phyloP scores from a whole-genome alignment of 768 basidiomycete genomes.

The Crassisporium funariophilum region DNA sequence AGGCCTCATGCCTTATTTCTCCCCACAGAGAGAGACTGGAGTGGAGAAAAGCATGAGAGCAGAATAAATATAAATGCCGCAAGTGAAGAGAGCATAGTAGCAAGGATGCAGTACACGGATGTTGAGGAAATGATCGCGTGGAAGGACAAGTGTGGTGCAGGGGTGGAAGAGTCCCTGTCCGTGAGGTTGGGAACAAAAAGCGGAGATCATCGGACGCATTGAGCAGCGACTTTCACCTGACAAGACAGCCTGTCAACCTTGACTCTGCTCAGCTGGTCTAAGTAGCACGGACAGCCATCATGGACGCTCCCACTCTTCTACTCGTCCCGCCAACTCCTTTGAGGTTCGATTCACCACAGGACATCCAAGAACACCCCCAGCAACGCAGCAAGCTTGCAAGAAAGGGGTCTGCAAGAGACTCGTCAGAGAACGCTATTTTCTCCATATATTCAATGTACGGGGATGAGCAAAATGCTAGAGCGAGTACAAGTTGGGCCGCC shows the following conservation, averaged over 20 bases:
- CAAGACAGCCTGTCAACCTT: too few species aligned
- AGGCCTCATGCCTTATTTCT: too few species aligned
- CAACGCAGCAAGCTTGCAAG: constrained; percentile 21
- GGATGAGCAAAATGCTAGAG: constrained; percentile 43
- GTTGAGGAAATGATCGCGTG: background rate
- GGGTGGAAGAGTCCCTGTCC: too few species aligned
- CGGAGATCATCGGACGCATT: background rate
- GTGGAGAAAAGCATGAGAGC: too few species aligned
- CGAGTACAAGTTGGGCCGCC: constrained; percentile 51
- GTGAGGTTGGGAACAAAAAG: background rate
- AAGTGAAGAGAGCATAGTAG: too few species aligned
- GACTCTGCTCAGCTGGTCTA: too few species aligned
- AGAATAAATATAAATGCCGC: too few species aligned
- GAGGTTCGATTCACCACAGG: constrained; percentile 27
- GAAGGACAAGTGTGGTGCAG: constrained; percentile 3
- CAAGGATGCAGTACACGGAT: too few species aligned
- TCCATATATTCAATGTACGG: constrained; percentile 90
- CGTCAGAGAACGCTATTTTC: constrained; percentile 76
- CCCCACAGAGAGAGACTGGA: too few species aligned
- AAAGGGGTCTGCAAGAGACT: too few species aligned
- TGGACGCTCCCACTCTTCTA: constrained; percentile 44
- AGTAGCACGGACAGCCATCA: too few species aligned
- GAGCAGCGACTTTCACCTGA: background rate
- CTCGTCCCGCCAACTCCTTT: constrained; percentile 37
- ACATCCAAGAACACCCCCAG: constrained; percentile 32